These are phyloP conservation scores for Phyllosticta citriasiana DNA, from an alignment of 2,329 filamentous ascomycete species.

Conservation along the genomic window DNA sequence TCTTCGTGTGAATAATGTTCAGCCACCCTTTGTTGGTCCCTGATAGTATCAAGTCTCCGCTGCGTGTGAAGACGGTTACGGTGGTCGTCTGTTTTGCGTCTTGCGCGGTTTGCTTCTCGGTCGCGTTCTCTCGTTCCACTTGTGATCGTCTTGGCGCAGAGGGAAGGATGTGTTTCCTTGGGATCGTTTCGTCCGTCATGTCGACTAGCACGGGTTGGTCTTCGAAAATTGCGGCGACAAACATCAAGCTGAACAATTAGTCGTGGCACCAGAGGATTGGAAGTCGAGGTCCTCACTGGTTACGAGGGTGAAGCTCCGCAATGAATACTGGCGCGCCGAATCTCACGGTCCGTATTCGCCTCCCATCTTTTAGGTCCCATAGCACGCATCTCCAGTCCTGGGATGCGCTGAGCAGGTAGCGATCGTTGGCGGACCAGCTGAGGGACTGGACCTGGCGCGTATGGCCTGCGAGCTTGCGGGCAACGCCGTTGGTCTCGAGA, in stretches of 20 bases:
- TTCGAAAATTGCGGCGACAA: slow-evolving; percentile 88
- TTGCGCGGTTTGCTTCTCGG: slow-evolving; percentile 79
- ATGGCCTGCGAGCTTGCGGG: slow-evolving; percentile 86
- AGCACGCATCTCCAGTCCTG: slow-evolving; percentile 95
- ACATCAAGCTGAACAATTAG: slow-evolving; percentile 51
- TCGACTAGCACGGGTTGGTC: slow-evolving; percentile 86
- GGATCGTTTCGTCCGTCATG: slow-evolving; percentile 52
- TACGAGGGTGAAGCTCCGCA: slow-evolving; percentile 84
- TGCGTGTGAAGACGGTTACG: slow-evolving; percentile 75
- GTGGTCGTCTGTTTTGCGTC: slow-evolving; percentile 94
- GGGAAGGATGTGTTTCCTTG: slow-evolving; percentile 67
- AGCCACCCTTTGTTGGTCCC: slow-evolving; percentile 94
- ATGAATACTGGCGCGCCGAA: slow-evolving; percentile 93
- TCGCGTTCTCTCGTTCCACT: slow-evolving; percentile 58
- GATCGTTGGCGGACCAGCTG: slow-evolving; percentile 83
- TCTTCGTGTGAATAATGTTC: slow-evolving; percentile 82
- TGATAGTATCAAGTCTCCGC: slow-evolving; percentile 79
- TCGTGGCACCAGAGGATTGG: background rate
- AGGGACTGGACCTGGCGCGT: slow-evolving; percentile 88
- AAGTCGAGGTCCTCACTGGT: slow-evolving; percentile 53
- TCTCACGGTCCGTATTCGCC: slow-evolving; percentile 69
- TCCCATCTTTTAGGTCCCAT: slow-evolving; percentile 76
- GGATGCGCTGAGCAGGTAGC: slow-evolving; percentile 83
- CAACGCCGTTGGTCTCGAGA: slow-evolving; percentile 92
- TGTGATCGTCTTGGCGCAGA: slow-evolving; percentile 70